phyloP scores from a whole-genome alignment of 345 rosid species.

The Mercurialis annua region DNA sequence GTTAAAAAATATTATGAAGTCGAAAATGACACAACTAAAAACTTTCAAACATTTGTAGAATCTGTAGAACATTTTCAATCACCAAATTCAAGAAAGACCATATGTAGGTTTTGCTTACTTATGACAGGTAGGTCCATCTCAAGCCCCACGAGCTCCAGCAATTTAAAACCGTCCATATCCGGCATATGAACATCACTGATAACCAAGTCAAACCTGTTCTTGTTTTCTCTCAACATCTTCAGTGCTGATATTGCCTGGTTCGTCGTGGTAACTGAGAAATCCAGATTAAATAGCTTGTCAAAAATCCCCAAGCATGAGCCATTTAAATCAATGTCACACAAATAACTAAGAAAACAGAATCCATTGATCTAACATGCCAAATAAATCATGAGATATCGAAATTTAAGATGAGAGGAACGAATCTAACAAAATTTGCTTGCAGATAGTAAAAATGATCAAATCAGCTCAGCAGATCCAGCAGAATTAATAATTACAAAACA shows the following conservation, averaged over 20 bases:
- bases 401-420: not conserved
- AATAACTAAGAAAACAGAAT: not conserved
- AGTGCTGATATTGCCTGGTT: slow-evolving; percentile 54
- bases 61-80: not conserved
- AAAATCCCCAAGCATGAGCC: slow-evolving; percentile 11
- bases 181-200: slow-evolving; percentile 86
- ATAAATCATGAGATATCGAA: slow-evolving; percentile 4
- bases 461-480: slow-evolving; percentile 13
- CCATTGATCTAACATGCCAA: not conserved
- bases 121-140: slow-evolving; percentile 86
- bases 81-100: slow-evolving; percentile 1
- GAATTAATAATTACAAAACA: slow-evolving; percentile 2
- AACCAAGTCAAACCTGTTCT: slow-evolving; percentile 64
- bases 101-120: slow-evolving; percentile 39
- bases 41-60: not conserved
- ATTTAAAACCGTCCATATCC: slow-evolving; percentile 80
- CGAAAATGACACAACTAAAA: not conserved
- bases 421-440: slow-evolving; percentile 8
- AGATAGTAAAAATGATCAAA: not conserved
- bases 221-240: slow-evolving; percentile 63
- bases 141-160: slow-evolving; percentile 79
- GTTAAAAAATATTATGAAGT: not conserved
- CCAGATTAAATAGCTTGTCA: slow-evolving; percentile 14
- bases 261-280: slow-evolving; percentile 62
- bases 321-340: slow-evolving; percentile 4